These are phyloP conservation scores for Rhodotorula toruloides DNA, from an alignment of 768 basidiomycete genomes.

Conservation along the genomic window DNA sequence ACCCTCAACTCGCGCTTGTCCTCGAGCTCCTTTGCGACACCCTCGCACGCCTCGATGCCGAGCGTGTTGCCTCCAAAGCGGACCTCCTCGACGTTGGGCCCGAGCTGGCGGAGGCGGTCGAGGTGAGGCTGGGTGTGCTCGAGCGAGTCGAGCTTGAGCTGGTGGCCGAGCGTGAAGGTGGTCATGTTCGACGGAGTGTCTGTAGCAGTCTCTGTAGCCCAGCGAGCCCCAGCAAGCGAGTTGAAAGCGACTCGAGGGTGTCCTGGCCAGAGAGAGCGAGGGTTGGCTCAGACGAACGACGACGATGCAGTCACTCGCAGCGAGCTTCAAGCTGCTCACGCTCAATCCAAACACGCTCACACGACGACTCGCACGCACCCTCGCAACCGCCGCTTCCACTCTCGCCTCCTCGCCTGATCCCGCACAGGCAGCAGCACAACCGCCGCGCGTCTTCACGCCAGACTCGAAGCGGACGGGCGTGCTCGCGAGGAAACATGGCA, in stretches of 20 bases:
- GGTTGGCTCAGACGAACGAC: not conserved
- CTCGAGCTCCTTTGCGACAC: slow-evolving; percentile 71
- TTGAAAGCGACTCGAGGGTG: not conserved
- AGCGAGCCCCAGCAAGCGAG: not conserved
- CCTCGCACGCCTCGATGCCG: slow-evolving; percentile 81
- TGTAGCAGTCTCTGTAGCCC: not conserved
- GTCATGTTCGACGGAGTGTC: slow-evolving; percentile 3
- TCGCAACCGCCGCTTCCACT: slow-evolving; percentile 22
- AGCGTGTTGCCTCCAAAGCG: slow-evolving; percentile 91
- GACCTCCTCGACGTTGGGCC: slow-evolving; percentile 73
- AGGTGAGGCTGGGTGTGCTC: slow-evolving; percentile 72
- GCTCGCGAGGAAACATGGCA: slow-evolving; percentile 90
- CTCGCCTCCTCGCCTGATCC: not conserved
- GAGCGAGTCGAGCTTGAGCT: slow-evolving; percentile 71
- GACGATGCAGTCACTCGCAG: slow-evolving; percentile 22
- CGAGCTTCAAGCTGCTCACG: not conserved
- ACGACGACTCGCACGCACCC: not conserved
- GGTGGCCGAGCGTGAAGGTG: slow-evolving; percentile 44
- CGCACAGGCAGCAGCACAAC: not conserved
- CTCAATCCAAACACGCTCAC: not conserved
- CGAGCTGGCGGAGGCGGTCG: slow-evolving; percentile 47
- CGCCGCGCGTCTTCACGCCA: slow-evolving; percentile 9
- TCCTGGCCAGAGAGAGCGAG: not conserved
- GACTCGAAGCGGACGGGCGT: slow-evolving; percentile 65
- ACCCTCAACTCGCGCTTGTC: slow-evolving; percentile 68